Evolutionary conservation across 306 rosid species (phyloP), one percentile per base, ranked within the genome.

Genomic region (Castanopsis chinensis): DNA sequence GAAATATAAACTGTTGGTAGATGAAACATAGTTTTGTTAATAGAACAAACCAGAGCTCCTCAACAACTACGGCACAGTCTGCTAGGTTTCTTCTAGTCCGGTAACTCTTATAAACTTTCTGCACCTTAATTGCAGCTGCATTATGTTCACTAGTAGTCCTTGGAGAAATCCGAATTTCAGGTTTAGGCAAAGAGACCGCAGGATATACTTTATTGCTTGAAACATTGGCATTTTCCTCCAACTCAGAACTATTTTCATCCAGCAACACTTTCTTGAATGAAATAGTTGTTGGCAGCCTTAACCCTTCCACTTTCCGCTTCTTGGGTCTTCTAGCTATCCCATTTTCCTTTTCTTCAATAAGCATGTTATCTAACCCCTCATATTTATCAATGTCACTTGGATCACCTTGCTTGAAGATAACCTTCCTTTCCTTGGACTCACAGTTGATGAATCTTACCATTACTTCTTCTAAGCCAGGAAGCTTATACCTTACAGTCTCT

Each of bases 61-160:
- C 97, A 4, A 91, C 87, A n/a, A 92, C 89, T 41, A 94, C 91
- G 18, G 97, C 98, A 68, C 92, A 89, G 76, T 94, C 97, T 21
- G 96, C 98, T 10, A 94, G 86, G 57, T 74, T 89, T 78, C 98
- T 83, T 75, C 97, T 82, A 4, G 89, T 94, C 75, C 89, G 51
- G 82, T 90, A 92, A 71, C 97, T 83, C 90, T 76, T 92, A 86
- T 90, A 92, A 69, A 89, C 83, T 76, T 94, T 94, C 85, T 94
- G 97, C 55, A 94, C 25, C 87, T 87, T 89, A 35, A 77, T 75
- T 69, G 96, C 96, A 55, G 97, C 97, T 2, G 76, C 85, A 72
- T 86, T 88, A 70, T 79, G 86, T 78, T 87, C 82, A 25, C 81
- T 83, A 81, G 64, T 79, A 43, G 79, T 49, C 73, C 56, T 88